Evolutionary conservation across 768 basidiomycete genomes (phyloP).

Genomic region (Boletus bicolor): DNA sequence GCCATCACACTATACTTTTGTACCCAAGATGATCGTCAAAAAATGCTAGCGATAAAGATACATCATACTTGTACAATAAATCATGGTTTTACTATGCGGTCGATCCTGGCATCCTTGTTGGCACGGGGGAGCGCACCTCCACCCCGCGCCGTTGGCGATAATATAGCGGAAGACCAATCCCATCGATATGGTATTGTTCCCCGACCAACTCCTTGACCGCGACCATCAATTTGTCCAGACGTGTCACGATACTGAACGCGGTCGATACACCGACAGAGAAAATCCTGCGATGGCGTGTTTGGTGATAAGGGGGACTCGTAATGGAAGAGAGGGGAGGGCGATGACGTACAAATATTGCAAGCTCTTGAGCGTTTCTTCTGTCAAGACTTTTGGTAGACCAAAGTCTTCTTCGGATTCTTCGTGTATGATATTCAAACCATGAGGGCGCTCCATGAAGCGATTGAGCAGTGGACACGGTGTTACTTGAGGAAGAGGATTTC

Average conservation of each 20-base stretch:
- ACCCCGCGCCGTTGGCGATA: slow-evolving; percentile 22
- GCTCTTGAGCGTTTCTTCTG: slow-evolving; percentile 68
- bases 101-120: background rate
- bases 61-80: background rate
- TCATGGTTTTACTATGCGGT: background rate
- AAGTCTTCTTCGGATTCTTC: slow-evolving; percentile 72
- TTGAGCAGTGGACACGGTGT: slow-evolving; percentile 69
- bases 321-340: background rate
- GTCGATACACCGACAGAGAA: slow-evolving; percentile 76
- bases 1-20: too few species aligned
- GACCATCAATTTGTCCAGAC: slow-evolving; percentile 75
- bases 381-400: slow-evolving; percentile 67
- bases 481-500: slow-evolving; percentile 77
- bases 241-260: slow-evolving; percentile 62
- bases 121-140: slow-evolving; percentile 30
- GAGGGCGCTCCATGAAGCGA: slow-evolving; percentile 44
- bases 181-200: slow-evolving; percentile 83
- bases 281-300: slow-evolving; percentile 36
- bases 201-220: slow-evolving; percentile 85
- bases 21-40: background rate
- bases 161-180: slow-evolving; percentile 42
- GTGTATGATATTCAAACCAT: slow-evolving; percentile 65
- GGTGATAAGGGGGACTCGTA: background rate
- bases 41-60: background rate
- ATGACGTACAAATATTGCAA: slow-evolving; percentile 72